These are phyloP conservation scores for Sugiyamaella sp. DNA, from an alignment of 1,139 yeast genomes.

Conservation along the genomic window DNA sequence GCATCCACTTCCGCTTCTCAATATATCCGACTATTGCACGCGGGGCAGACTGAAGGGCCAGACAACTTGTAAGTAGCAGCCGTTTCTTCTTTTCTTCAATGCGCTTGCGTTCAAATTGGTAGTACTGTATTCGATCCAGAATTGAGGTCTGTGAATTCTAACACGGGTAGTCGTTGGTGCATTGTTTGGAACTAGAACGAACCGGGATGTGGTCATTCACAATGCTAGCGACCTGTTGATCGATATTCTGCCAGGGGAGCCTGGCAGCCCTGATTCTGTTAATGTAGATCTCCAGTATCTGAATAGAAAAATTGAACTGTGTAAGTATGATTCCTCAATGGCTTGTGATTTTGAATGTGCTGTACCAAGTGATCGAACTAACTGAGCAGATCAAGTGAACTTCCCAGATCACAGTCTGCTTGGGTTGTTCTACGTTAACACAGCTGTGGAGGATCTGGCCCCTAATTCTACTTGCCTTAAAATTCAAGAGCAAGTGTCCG, in stretches of 20 bases:
- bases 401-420: constrained; percentile 41
- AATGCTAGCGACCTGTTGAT: constrained; percentile 40
- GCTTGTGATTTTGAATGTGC: too few species aligned
- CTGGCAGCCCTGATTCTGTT: constrained; percentile 23
- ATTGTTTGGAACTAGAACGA: constrained; percentile 40
- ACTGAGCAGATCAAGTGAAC: constrained; percentile 33
- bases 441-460: neutral
- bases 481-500: constrained; percentile 22
- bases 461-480: constrained; percentile 21
- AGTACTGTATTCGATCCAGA: constrained; percentile 2
- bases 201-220: constrained; percentile 37
- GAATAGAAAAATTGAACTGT: constrained; percentile 34
- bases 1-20: constrained; percentile 44
- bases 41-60: constrained; percentile 33
- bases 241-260: neutral
- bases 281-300: constrained; percentile 34
- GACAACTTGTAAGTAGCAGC: constrained; percentile 32
- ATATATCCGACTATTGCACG: constrained; percentile 43
- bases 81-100: too few species aligned
- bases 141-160: neutral
- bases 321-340: constrained; percentile 31
- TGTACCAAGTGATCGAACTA: too few species aligned
- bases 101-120: neutral
- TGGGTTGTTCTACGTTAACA: constrained; percentile 40
- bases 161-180: constrained; percentile 38